phyloP scores from a whole-genome alignment of 1,284 basidiomycete species.

The Rhodotorula sp. region DNA sequence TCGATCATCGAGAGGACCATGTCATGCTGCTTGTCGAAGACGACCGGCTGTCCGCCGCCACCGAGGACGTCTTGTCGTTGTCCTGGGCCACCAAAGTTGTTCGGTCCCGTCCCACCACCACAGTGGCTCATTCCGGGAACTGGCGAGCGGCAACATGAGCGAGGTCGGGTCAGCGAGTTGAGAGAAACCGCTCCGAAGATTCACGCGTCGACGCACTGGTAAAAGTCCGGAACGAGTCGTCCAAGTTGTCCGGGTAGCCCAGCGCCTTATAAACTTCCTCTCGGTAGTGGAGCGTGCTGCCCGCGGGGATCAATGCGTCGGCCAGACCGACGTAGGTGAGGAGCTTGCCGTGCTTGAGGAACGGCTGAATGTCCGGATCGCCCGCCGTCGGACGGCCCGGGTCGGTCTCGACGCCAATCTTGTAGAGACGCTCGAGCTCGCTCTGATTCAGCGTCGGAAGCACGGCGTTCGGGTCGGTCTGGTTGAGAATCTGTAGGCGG shows the following conservation, averaged over 20 bases:
- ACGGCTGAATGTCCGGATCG: conserved; percentile 35
- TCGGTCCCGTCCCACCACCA: conserved; percentile 10
- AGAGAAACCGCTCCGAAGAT: too few species aligned
- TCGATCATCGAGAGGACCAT: conserved; percentile 31
- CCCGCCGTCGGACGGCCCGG: conserved; percentile 37
- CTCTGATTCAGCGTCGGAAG: conserved; percentile 13
- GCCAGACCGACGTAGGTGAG: conserved; percentile 33
- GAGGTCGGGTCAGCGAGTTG: neutral
- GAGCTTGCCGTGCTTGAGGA: conserved; percentile 41
- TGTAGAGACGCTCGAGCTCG: conserved; percentile 11
- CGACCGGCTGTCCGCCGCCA: neutral
- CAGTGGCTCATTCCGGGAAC: conserved; percentile 35
- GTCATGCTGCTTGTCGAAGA: conserved; percentile 34
- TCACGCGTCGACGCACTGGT: neutral
- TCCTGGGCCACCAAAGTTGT: conserved; percentile 14
- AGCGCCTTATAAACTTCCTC: conserved; percentile 34
- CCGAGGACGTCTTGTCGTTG: conserved; percentile 6
- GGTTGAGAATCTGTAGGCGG: conserved; percentile 28
- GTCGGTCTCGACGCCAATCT: conserved; percentile 8
- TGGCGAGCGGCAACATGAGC: fast-evolving
- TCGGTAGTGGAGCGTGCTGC: conserved; percentile 10
- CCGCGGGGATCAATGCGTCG: conserved; percentile 40
- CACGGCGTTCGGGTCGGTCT: conserved; percentile 12
- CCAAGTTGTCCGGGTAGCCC: conserved; percentile 22
- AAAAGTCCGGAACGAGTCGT: conserved; percentile 38